Base-by-base conservation (phyloP, 352 stramenopile species). In the Globisporangium splendens region DNA sequence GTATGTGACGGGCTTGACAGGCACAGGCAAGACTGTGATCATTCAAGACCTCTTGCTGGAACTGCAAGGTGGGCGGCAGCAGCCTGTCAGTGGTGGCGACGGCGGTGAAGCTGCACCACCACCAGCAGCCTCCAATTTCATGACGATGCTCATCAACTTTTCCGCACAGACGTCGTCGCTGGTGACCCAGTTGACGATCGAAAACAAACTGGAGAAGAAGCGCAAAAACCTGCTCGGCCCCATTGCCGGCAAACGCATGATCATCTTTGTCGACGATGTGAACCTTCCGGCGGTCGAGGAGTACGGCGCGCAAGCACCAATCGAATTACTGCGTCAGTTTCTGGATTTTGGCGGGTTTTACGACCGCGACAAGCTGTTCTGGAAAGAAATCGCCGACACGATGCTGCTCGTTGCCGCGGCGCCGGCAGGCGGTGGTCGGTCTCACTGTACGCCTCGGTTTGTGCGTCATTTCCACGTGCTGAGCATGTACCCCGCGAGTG, bases 321-420 rank as follows among this genome's bases (percentile, higher is more conserved):
- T 98, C 28, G 95, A 98, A 66, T 66, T 98, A 13, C 62, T 98
- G 50, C 79, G 95, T 0, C 95, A 98, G 48, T 97, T 98, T 54
- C 73, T 98, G 0, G 95, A 98, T 61, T 97, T 97, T 54, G 93
- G 95, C 20, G 95, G 95, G 5, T 98, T 98, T 56, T 98, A 98
- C 73, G 95, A 98, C 59, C 85, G 95, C 13, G 91, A 98, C 59
- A 98, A 98, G 63, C 77, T 98, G 0, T 98, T 98, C 58, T 98
- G 93, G 89, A 98, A 98, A 63, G 89, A 98, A 41, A 96, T 98
- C 14, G 79, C 79, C 12, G 89, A 98, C 59, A 98, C 91, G 3
- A 91, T 97, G 74, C 62, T 98, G 17, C 72, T 98, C 1, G 87
- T 89, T 0, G 83, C 88, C 3, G 95, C 94, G 11, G 94, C 95